Evolutionary conservation across 345 rosid genomes (phyloP), one percentile per base, ranked within the genome.

Genomic region (Brassica rapa): DNA sequence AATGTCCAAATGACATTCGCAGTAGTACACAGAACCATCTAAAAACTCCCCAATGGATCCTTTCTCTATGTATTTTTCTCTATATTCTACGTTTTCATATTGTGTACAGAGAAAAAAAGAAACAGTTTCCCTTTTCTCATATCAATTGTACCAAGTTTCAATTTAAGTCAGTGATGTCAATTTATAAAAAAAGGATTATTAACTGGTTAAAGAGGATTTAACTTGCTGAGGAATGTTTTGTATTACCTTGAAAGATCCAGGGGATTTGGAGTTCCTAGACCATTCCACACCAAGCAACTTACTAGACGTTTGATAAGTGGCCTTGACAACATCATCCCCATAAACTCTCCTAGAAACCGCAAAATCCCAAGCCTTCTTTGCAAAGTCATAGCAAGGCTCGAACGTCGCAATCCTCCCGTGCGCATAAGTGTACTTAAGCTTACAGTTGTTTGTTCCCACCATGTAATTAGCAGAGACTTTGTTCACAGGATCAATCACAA

Each of bases 341-440:
- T 84, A 87, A 37, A 94, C 77, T 69, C 75, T 92, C 49, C 83
- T 83, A 1, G 90, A 89, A 66, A 89, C 86, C 0, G 91, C 85
- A 71, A 94, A 93, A 83, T 91, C 97, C 97, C 98, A 94, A 0
- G 93, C 75, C 49, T 92, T 85, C 77, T 91, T 89, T 0, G 88
- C 94, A 73, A 92, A 77, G 64, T 94, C 97, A 59, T 89, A 94
- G 75, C 85, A 83, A 1, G 91, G 97, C 86, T 92, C 97, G 1
- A 94, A 88, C 0, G 97, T 87, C 51, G 91, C 89, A 27, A 80
- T 21, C 64, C 88, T 90, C 73, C 79, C 70, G 61, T 89, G 98
- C 10, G 83, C 76, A 69, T 94, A 91, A 7, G 84, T 84, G 67
- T 94, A 92, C 86, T 91, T 94, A 83, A 94, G 77, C 88, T 91